phyloP scores from a whole-genome alignment of 495 filamentous ascomycete genomes.

The Penicillium cosmopolitanum region DNA sequence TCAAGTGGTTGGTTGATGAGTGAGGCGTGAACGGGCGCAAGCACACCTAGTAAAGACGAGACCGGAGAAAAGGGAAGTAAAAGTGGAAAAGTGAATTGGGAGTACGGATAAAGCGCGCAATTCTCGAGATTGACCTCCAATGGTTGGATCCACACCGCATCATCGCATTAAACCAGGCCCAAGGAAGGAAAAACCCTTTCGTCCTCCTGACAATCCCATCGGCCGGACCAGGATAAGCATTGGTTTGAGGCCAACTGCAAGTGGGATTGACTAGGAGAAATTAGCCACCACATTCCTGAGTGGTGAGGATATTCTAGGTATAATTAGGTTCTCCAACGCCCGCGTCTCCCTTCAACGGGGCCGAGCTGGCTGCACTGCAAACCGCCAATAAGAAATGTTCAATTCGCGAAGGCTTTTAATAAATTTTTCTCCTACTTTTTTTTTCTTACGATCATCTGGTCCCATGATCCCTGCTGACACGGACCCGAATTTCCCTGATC shows the following conservation, averaged over 20 bases:
- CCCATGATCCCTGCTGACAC: background rate
- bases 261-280: background rate
- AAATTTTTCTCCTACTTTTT: background rate
- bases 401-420: background rate
- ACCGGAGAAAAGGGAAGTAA: too few relatives aligned
- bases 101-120: too few relatives aligned
- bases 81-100: too few relatives aligned
- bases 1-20: too few relatives aligned
- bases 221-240: background rate
- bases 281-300: background rate
- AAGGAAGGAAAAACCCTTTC: too few relatives aligned
- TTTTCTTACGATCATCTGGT: background rate
- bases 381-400: background rate
- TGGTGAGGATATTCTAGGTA: background rate
- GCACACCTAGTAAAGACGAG: too few relatives aligned
- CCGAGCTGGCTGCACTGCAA: background rate
- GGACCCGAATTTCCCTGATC: background rate
- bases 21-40: too few relatives aligned
- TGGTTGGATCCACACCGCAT: too few relatives aligned
- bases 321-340: background rate
- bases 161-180: too few relatives aligned
- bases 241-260: background rate
- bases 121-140: too few relatives aligned
- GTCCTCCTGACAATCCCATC: background rate
- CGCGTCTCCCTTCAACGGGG: background rate